A percentile compares a stretch with the other conserved stretches of the same genome.
phyloP scores from a whole-genome alignment of 2,329 filamentous ascomycete species.

The Epichloe bromicola region DNA sequence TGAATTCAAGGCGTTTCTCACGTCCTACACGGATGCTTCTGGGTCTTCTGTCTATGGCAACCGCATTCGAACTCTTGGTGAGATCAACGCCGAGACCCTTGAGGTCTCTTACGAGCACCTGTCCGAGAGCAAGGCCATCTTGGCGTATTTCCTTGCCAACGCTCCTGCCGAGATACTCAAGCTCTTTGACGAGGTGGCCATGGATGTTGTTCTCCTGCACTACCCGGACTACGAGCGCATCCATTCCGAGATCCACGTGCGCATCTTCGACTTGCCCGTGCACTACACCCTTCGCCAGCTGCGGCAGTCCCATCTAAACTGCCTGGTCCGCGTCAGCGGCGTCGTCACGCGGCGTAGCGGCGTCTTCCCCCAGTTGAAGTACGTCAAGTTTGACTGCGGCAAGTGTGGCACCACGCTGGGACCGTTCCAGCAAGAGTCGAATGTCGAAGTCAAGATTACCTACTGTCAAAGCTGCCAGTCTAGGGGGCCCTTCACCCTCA shows the following conservation, averaged over 20 bases:
- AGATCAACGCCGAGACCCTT: conserved; percentile 89
- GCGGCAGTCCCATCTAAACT: conserved; percentile 91
- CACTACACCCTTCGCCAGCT: conserved; percentile 92
- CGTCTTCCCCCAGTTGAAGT: conserved; percentile 98
- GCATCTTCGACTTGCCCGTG: conserved; percentile 87
- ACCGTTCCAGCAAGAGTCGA: conserved; percentile 95
- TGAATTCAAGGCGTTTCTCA: conserved; percentile 95
- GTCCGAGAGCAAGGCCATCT: conserved; percentile 76
- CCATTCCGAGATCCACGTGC: conserved; percentile 93
- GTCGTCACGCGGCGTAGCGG: conserved; percentile 90
- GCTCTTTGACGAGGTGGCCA: conserved; percentile 90
- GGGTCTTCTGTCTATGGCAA: conserved; percentile 90
- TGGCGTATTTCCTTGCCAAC: conserved; percentile 93
- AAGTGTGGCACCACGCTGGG: conserved; percentile 89
- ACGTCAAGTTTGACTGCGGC: conserved; percentile 93
- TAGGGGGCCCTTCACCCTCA: conserved; percentile 84
- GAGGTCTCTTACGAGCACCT: conserved; percentile 95
- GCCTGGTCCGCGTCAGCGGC: conserved; percentile 82
- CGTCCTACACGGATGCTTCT: conserved; percentile 83
- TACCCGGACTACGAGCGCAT: conserved; percentile 98
- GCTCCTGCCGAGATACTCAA: conserved; percentile 90
- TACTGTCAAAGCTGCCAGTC: conserved; percentile 97
- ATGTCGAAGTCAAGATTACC: conserved; percentile 87
- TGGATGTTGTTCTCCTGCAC: conserved; percentile 90
- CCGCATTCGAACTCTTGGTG: conserved; percentile 87